phyloP scores from a whole-genome alignment of 2,329 filamentous ascomycete species.

The Clonostachys rhizophaga region DNA sequence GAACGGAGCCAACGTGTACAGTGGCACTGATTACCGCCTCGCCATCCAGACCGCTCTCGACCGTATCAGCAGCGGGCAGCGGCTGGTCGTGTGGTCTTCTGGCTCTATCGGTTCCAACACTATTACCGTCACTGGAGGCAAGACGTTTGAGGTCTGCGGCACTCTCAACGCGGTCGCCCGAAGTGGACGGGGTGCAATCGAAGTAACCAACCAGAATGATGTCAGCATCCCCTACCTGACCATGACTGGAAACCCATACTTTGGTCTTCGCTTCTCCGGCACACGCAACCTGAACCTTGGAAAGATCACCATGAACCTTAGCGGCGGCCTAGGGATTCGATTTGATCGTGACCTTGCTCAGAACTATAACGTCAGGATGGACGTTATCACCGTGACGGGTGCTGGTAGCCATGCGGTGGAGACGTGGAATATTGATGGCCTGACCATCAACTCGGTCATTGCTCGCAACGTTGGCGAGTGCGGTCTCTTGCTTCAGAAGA shows the following conservation, averaged over 20 bases:
- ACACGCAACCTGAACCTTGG: slow-evolving; percentile 2
- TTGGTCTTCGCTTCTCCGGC: slow-evolving; percentile 1
- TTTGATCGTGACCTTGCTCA: slow-evolving; percentile 1
- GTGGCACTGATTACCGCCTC: slow-evolving; percentile 1
- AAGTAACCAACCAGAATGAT: not conserved
- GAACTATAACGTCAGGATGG: slow-evolving; percentile 1
- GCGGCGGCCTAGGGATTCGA: slow-evolving; percentile 2
- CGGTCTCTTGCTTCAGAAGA: slow-evolving; percentile 1
- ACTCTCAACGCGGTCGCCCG: not conserved
- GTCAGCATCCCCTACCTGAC: slow-evolving; percentile 2
- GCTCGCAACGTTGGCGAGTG: slow-evolving; percentile 2
- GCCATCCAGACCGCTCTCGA: slow-evolving; percentile 3
- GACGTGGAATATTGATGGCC: slow-evolving; percentile 1
- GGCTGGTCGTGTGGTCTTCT: not conserved
- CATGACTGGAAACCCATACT: slow-evolving; percentile 3
- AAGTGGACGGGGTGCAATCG: not conserved
- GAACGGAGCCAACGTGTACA: not conserved
- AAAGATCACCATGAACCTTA: slow-evolving; percentile 1
- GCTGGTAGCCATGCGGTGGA: slow-evolving; percentile 3
- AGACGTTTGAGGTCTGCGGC: slow-evolving; percentile 3
- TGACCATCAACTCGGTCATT: slow-evolving; percentile 1
- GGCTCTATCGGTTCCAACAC: slow-evolving; percentile 1
- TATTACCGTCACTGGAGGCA: not conserved
- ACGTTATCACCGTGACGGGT: not conserved
- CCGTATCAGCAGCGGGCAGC: not conserved